Conservation (phyloP, 306 rosid species). For the Prunus mume region DNA sequence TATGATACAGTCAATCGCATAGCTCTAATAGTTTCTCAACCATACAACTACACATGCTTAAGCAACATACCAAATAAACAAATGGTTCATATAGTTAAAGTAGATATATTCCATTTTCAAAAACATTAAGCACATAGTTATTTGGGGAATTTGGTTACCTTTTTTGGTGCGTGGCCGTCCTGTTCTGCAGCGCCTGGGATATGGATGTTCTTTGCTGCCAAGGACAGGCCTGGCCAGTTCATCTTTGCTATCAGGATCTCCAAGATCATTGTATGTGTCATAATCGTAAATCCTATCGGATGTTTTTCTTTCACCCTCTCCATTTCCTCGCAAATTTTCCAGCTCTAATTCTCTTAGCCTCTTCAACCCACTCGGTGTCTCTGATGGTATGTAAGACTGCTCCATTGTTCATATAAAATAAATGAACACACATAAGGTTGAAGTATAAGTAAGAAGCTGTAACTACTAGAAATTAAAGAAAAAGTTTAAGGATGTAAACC, state of each 20-base stretch:
- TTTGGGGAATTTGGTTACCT: constrained; percentile 28
- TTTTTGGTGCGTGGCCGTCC: constrained; percentile 48
- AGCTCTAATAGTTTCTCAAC: not conserved
- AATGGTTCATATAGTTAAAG: not conserved
- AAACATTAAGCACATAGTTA: not conserved
- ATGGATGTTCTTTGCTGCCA: constrained; percentile 51
- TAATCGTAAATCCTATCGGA: constrained; percentile 60
- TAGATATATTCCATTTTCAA: not conserved
- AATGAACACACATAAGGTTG: not conserved
- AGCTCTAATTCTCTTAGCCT: constrained; percentile 49
- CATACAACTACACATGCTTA: not conserved
- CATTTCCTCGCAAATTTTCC: constrained; percentile 42
- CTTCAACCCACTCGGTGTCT: constrained; percentile 61
- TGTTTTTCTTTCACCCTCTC: constrained; percentile 46
- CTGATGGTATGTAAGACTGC: constrained; percentile 63
- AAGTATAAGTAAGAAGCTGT: not conserved
- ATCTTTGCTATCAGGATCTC: constrained; percentile 40
- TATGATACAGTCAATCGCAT: no score
- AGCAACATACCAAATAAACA: not conserved
- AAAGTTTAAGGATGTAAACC: constrained; percentile 27
- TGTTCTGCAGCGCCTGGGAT: constrained; percentile 73
- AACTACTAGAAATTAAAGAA: not conserved
- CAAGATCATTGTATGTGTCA: constrained; percentile 68
- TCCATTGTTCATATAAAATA: not conserved
- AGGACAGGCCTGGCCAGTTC: constrained; percentile 50